Evolutionary conservation across 2,329 filamentous ascomycete genomes (phyloP).

Genomic region (Exophiala oligosperma): DNA sequence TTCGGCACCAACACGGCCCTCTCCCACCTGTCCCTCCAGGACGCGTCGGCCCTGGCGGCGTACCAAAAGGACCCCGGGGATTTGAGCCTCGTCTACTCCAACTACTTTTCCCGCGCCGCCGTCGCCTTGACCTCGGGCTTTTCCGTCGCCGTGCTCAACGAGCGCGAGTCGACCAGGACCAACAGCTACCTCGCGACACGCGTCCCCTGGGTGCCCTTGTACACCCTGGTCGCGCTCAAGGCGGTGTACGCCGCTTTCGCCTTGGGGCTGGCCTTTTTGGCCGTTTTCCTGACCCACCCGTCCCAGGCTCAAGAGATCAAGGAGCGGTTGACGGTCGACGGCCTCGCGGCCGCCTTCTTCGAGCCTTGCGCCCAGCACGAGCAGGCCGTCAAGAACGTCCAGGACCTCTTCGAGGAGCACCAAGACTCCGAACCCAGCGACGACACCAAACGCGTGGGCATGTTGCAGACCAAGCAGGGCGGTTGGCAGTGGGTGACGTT

Average conservation of each 20-base stretch:
- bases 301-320: slow-evolving; percentile 2
- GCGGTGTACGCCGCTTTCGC: neutral
- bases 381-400: slow-evolving; percentile 12
- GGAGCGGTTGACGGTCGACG: slow-evolving; percentile 1
- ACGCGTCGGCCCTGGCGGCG: slow-evolving; percentile 11
- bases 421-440: slow-evolving; percentile 1
- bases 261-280: neutral
- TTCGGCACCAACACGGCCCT: slow-evolving; percentile 17
- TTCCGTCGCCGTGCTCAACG: slow-evolving; percentile 9
- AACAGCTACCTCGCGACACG: slow-evolving; percentile 22
- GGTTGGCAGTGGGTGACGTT: slow-evolving; percentile 20
- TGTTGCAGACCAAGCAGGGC: slow-evolving; percentile 17
- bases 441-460: slow-evolving; percentile 23
- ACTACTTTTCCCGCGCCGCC: slow-evolving; percentile 21
- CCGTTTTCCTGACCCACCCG: slow-evolving; percentile 2
- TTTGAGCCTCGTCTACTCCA: slow-evolving; percentile 14
- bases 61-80: slow-evolving; percentile 18
- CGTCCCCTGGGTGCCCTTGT: slow-evolving; percentile 18
- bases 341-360: slow-evolving; percentile 8
- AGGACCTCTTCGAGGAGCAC: slow-evolving; percentile 20
- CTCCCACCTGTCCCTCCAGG: slow-evolving; percentile 17
- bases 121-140: slow-evolving; percentile 24
- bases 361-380: slow-evolving; percentile 11
- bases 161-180: slow-evolving; percentile 16
- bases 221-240: slow-evolving; percentile 8